Percentiles rank a stretch among this genome's conserved stretches.
phyloP scores from a whole-genome alignment of 148 eudicot species.

The Arctostaphylos glauca region DNA sequence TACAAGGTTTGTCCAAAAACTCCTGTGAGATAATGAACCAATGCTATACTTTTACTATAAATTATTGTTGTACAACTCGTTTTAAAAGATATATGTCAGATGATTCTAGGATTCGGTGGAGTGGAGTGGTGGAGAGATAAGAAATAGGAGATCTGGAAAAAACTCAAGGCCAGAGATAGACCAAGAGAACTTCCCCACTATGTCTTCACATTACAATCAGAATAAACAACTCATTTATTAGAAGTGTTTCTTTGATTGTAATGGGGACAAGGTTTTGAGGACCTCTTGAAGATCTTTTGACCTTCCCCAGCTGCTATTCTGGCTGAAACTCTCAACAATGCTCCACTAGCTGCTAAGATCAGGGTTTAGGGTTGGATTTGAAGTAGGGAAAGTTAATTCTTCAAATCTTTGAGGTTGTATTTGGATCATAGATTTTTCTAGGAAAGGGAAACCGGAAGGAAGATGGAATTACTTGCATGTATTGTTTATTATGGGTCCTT shows the following conservation, averaged over 20 bases:
- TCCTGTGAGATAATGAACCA: background rate
- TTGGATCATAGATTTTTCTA: too few relatives aligned
- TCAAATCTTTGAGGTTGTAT: background rate
- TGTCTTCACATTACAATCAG: background rate
- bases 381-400: background rate
- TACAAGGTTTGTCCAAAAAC: slow-evolving; percentile 58
- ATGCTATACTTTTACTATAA: background rate
- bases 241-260: background rate
- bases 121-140: slow-evolving; percentile 4
- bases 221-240: slow-evolving; percentile 1
- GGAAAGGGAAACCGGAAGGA: too few relatives aligned
- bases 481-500: too few relatives aligned
- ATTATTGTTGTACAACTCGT: background rate
- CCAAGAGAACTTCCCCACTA: background rate
- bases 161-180: background rate
- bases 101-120: background rate
- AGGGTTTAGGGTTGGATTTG: background rate
- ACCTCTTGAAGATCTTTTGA: background rate
- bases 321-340: background rate
- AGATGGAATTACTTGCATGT: too few relatives aligned
- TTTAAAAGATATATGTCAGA: background rate
- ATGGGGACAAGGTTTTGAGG: background rate
- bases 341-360: slow-evolving; percentile 8
- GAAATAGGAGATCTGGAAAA: background rate
- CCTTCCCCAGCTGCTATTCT: background rate